These are phyloP conservation scores for Cystobasidium slooffiae DNA, from an alignment of 1,284 basidiomycete genomes.

Conservation along the genomic window DNA sequence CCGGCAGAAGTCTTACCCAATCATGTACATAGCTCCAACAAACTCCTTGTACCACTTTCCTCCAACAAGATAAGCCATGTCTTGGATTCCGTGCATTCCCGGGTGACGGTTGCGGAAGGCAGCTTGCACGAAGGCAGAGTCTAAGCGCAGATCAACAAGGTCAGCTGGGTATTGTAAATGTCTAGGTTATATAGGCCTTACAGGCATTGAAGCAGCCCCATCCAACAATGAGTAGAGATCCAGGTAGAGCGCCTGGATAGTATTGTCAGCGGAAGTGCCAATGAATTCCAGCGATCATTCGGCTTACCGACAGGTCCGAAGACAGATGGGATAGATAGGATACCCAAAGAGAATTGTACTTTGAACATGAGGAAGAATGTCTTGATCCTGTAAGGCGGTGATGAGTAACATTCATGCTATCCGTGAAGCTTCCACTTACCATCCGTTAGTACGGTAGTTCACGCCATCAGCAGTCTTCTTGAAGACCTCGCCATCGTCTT, in stretches of 20 bases:
- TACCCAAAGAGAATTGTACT: slow-evolving; percentile 19
- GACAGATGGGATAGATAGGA: slow-evolving; percentile 33
- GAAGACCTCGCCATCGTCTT: slow-evolving; percentile 37
- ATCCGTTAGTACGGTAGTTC: slow-evolving; percentile 19
- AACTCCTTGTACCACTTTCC: slow-evolving; percentile 35
- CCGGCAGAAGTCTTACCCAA: neutral
- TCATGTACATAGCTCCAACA: neutral
- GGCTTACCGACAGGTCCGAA: slow-evolving; percentile 17
- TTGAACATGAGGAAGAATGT: slow-evolving; percentile 44
- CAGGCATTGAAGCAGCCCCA: slow-evolving; percentile 26
- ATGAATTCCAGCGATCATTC: too few species aligned
- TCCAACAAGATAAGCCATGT: slow-evolving; percentile 35
- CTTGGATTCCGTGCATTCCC: slow-evolving; percentile 39
- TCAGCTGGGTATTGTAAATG: neutral
- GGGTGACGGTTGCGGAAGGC: slow-evolving; percentile 31
- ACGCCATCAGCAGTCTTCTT: slow-evolving; percentile 28
- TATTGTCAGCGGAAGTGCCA: too few species aligned
- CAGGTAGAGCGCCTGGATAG: slow-evolving; percentile 10
- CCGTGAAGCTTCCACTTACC: slow-evolving; percentile 6
- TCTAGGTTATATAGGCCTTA: neutral
- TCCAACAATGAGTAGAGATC: slow-evolving; percentile 1
- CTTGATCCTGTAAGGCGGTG: neutral
- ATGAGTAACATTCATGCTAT: neutral
- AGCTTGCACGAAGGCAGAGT: slow-evolving; percentile 18
- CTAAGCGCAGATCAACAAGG: neutral